These are phyloP conservation scores for Babesia sp. DNA, from an alignment of 169 alveolate genomes.

Conservation along the genomic window DNA sequence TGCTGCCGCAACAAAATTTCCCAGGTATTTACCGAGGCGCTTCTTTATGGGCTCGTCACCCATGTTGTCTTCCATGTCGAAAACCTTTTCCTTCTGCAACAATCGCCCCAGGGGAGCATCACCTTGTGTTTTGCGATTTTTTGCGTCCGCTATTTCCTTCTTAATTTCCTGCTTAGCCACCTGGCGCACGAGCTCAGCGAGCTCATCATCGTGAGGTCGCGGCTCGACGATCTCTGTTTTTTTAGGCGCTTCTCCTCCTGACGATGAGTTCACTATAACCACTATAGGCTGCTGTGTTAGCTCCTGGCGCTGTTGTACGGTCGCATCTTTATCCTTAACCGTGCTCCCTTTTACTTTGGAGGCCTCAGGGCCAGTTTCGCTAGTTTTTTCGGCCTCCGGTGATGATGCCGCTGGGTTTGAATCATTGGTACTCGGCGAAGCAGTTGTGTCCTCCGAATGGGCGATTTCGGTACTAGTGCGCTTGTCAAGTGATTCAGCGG, in stretches of 20 bases:
- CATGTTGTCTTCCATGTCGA: conserved; percentile 26
- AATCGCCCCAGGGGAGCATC: not conserved
- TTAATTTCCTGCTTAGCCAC: conserved; percentile 1
- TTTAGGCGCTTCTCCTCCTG: not conserved
- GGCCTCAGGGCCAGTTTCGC: no score
- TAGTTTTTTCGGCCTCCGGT: no score
- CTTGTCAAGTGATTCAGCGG: no score
- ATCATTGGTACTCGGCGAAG: no score
- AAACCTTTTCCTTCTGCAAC: not conserved
- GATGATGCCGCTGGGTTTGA: no score
- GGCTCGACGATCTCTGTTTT: not conserved
- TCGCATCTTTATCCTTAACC: no score
- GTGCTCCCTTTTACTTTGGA: no score
- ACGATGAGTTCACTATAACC: not conserved
- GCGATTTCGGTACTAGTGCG: no score
- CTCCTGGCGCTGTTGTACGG: no score
- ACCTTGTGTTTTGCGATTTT: not conserved
- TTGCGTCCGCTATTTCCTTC: not conserved
- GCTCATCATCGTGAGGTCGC: not conserved
- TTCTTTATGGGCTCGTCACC: conserved; percentile 3
- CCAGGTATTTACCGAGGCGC: not conserved
- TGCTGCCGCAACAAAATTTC: not conserved
- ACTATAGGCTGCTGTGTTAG: conserved; percentile 3
- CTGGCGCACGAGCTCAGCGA: conserved; percentile 4
- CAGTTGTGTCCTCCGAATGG: no score